Conservation (phyloP, 371 early-diverging fungal species). For the Chytridiales sp. region DNA sequence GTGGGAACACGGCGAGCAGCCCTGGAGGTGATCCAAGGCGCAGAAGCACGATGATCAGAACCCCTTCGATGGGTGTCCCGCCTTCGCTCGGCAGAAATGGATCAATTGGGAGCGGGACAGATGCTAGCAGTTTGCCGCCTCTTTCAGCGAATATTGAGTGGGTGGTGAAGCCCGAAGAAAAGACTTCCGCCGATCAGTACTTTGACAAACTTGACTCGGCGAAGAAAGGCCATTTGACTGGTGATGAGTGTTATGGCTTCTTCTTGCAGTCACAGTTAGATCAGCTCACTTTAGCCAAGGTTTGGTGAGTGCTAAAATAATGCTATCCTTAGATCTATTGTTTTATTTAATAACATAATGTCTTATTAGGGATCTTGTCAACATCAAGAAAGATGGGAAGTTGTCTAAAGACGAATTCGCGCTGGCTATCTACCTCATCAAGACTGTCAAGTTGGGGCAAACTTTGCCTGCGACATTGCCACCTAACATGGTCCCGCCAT, state of each 20-base stretch:
- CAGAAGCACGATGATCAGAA: slow-evolving; percentile 21
- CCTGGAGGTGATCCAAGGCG: too few species aligned
- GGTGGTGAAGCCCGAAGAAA: slow-evolving; percentile 71
- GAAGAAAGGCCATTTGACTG: slow-evolving; percentile 49
- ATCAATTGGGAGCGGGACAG: too few species aligned
- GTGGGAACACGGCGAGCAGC: too few species aligned
- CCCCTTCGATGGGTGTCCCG: too few species aligned
- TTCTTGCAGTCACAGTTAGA: slow-evolving; percentile 45
- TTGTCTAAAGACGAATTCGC: slow-evolving; percentile 48
- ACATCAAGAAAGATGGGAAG: slow-evolving; percentile 33
- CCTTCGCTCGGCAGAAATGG: too few species aligned
- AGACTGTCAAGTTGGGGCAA: slow-evolving; percentile 31
- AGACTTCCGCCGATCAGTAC: slow-evolving; percentile 63
- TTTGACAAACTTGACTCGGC: slow-evolving; percentile 70
- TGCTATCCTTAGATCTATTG: too few species aligned
- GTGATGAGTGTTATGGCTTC: slow-evolving; percentile 41
- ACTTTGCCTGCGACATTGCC: slow-evolving; percentile 35
- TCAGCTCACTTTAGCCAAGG: slow-evolving; percentile 34
- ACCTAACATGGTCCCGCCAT: slow-evolving; percentile 43
- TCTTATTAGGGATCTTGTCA: slow-evolving; percentile 38
- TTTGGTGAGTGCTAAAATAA: slow-evolving; percentile 41
- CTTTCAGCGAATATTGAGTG: slow-evolving; percentile 41
- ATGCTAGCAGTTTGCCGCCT: too few species aligned
- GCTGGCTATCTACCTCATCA: slow-evolving; percentile 48
- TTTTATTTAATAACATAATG: not conserved